Conservation (phyloP, 2,329 filamentous ascomycete species). For the Hirsutella minnesotensis region DNA sequence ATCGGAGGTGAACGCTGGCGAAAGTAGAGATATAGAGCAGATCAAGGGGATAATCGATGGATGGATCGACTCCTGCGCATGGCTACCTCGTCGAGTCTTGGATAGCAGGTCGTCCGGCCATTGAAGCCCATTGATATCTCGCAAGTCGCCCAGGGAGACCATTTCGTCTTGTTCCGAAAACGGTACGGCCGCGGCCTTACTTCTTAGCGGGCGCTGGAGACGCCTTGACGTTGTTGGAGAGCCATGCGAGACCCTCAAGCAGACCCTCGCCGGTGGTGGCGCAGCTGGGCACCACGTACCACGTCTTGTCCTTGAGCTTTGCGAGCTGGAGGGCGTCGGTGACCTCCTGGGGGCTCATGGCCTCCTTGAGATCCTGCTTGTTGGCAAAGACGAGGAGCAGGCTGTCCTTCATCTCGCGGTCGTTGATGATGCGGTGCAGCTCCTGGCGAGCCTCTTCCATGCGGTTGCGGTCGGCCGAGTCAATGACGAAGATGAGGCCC, state of each 20-base stretch:
- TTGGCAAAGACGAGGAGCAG: constrained; percentile 93
- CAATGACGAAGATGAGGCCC: constrained; percentile 96
- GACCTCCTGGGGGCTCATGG: constrained; percentile 69
- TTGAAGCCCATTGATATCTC: too few relatives aligned
- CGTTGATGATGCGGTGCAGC: constrained; percentile 93
- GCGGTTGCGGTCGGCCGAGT: constrained; percentile 82
- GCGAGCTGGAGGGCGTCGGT: constrained; percentile 65
- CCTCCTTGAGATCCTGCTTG: constrained; percentile 89
- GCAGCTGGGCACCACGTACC: constrained; percentile 75
- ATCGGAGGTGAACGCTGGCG: too few relatives aligned
- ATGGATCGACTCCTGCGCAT: too few relatives aligned
- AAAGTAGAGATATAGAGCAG: too few relatives aligned
- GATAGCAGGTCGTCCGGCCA: too few relatives aligned
- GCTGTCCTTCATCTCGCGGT: constrained; percentile 94
- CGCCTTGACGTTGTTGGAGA: constrained; percentile 73
- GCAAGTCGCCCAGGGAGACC: too few relatives aligned
- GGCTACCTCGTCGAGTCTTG: too few relatives aligned
- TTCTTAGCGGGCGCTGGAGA: constrained; percentile 43
- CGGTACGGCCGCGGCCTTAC: constrained; percentile 17
- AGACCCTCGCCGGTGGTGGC: constrained; percentile 73
- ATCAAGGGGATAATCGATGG: too few relatives aligned
- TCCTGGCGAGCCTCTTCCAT: constrained; percentile 91
- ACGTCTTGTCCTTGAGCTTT: constrained; percentile 72
- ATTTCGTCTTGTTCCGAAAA: too few relatives aligned
- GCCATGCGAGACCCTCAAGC: constrained; percentile 70